Evolutionary conservation across 2,329 filamentous ascomycete genomes (phyloP), one percentile per base, ranked within the genome.

Genomic region (Cytospora schulzeri): DNA sequence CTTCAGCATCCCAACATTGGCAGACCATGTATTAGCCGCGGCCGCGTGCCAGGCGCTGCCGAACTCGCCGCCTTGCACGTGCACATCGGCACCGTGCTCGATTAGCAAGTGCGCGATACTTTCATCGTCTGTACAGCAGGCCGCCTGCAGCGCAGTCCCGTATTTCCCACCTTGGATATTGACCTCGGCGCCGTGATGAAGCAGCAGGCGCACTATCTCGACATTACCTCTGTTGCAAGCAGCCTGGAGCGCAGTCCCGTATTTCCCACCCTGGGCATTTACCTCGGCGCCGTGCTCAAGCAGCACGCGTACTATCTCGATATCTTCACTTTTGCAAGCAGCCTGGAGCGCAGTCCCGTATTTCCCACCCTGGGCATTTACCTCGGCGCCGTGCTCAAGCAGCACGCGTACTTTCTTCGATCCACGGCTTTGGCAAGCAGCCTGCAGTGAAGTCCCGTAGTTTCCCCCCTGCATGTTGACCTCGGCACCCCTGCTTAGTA

Each of bases 11-110:
- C 8, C 4, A 33, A 7, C 41, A 15, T 15, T 15, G 8, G 4
- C 41, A 15, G 2, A 1, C 7, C 1, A 48, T 11, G 4, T 2
- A 5, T 48, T 19, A 14, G 17, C 28, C 14, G 52, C 28, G 17
- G 28, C 28, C 4, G 52, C 52, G 29, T 54, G 52, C 52, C 52
- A 54, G 28, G 52, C 52, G 28, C 29, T 54, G 52, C 52, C 52
- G 5, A 33, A 54, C 52, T 2, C 22, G 29, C 52, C 52, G 17
- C 52, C 52, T 5, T 33, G 11, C 29, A 35, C 4, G 52, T 55
- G 52, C 1, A 35, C 12, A 22, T 55, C 15, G n/a, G 52, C 29
- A 35, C 52, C 52, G 19, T 24, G 52, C 29, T 55, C 52, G 17
- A 35, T 55, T 31, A 55, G 17, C 52, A 55, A 31, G 24, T 19